Conservation (phyloP, 176 grass and related monocot species). For the Rhipidocladum racemiflorum region DNA sequence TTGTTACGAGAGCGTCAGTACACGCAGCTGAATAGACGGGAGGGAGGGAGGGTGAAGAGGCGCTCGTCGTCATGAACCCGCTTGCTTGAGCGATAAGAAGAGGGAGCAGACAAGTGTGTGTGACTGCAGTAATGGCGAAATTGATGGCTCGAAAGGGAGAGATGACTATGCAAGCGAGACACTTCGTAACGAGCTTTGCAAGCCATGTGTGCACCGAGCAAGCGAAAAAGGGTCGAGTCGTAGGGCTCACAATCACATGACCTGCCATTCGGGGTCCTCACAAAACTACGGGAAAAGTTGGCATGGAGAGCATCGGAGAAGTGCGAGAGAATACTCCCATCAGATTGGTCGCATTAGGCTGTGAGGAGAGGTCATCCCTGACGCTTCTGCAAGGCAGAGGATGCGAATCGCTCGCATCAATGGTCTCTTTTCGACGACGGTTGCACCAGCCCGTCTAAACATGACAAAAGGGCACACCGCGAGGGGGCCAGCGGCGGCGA, state of each 20-base stretch:
- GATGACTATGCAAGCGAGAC: not conserved
- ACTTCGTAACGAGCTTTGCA: not conserved
- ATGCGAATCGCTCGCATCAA: not conserved
- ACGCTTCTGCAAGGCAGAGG: not conserved
- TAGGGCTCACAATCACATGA: not conserved
- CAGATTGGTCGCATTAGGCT: no score
- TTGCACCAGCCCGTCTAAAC: not conserved
- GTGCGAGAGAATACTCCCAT: not conserved
- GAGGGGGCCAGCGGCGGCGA: not conserved
- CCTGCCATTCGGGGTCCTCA: not conserved
- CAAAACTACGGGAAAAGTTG: not conserved
- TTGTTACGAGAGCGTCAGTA: not conserved
- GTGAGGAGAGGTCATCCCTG: no score
- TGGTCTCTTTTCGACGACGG: not conserved
- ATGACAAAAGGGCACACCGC: not conserved
- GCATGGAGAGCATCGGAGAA: not conserved
- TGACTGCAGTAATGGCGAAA: not conserved
- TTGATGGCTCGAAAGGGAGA: constrained; percentile 22
- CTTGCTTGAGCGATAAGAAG: not conserved
- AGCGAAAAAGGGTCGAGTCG: not conserved
- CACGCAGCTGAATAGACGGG: not conserved
- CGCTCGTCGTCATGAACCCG: not conserved
- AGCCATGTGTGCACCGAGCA: not conserved
- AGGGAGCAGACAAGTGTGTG: not conserved
- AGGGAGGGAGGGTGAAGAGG: not conserved